Base-by-base conservation (phyloP, 2,329 filamentous ascomycete species). In the Fusarium caatingaense region DNA sequence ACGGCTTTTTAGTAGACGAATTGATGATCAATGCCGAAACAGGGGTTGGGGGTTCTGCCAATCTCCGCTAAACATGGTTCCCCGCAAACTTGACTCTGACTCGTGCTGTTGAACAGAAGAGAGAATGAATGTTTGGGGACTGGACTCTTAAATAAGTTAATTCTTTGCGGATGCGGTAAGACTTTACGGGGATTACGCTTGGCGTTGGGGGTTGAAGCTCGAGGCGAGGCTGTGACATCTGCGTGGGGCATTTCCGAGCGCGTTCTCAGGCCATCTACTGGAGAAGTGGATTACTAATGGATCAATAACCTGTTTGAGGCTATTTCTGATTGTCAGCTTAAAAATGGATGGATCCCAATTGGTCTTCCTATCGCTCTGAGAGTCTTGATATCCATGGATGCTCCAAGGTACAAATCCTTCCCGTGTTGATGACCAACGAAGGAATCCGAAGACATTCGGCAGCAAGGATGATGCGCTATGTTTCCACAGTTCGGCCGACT, bases 11-110 rank as follows among this genome's bases (percentile, higher is more conserved):
- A 16, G 8, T 8, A 8, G 20, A 11, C 8, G 13, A 23, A 18
- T 45, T 58, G 13, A 20, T n/a, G 53, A 56, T 48, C 53, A 34
- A 13, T 48, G n/a, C 53, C 40, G 13, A 13, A 48, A 32, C 28
- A 25, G 42, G 53, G 18, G 15, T 48, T 48, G 21, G 53, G 21
- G 44, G 53, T 37, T 23, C 48, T 51, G 48, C 28, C 28, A 51
- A 51, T 40, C 21, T 51, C 16, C 48, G 15, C 12, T 16, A 37
- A 13, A 11, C 48, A 40, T 47, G 15, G 28, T 47, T 48, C 53
- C 53, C 53, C 53, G 41, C 53, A 48, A 13, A 13, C 11, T 8
- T 45, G 9, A 4, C 11, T 15, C 10, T 23, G 40, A 27, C 16
- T 27, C 32, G 12, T 15, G 9, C 16, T 30, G 8, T 16, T 20